These are phyloP conservation scores for Volutella citrinella DNA, from an alignment of 2,329 filamentous ascomycete species.

Conservation along the genomic window DNA sequence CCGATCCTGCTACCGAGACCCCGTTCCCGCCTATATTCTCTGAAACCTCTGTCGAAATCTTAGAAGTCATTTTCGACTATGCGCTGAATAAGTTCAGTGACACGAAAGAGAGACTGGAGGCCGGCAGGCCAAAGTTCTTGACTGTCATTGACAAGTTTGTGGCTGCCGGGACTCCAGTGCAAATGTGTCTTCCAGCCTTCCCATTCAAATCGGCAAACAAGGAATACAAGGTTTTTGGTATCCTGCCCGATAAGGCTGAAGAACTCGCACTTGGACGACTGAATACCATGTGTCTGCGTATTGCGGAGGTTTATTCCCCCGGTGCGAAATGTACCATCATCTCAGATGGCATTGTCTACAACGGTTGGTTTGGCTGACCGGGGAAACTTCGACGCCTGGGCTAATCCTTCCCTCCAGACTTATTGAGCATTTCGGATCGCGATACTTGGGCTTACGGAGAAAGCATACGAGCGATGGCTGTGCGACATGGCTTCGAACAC, in stretches of 20 bases:
- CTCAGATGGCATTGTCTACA: slow-evolving; percentile 53
- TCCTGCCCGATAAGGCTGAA: slow-evolving; percentile 29
- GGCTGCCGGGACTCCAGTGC: slow-evolving; percentile 11
- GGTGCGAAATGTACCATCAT: slow-evolving; percentile 39
- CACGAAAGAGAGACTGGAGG: slow-evolving; percentile 11
- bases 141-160: slow-evolving; percentile 21
- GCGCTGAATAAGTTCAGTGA: slow-evolving; percentile 26
- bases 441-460: slow-evolving; percentile 50
- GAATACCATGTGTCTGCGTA: slow-evolving; percentile 25
- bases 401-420: slow-evolving; percentile 31
- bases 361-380: slow-evolving; percentile 34
- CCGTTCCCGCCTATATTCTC: too few relatives aligned
- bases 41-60: slow-evolving; percentile 11
- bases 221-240: slow-evolving; percentile 29
- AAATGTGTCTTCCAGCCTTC: slow-evolving; percentile 28
- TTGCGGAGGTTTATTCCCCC: slow-evolving; percentile 25
- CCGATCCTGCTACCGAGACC: too few relatives aligned
- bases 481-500: slow-evolving; percentile 34
- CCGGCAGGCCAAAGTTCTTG: slow-evolving; percentile 20
- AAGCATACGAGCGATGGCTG: slow-evolving; percentile 36
- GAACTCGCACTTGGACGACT: slow-evolving; percentile 25
- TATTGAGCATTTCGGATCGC: slow-evolving; percentile 44
- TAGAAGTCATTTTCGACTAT: slow-evolving; percentile 25
- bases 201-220: slow-evolving; percentile 34
- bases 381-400: background rate